Conservation (phyloP, 257 asterid genomes). For the Sherardia arvensis region DNA sequence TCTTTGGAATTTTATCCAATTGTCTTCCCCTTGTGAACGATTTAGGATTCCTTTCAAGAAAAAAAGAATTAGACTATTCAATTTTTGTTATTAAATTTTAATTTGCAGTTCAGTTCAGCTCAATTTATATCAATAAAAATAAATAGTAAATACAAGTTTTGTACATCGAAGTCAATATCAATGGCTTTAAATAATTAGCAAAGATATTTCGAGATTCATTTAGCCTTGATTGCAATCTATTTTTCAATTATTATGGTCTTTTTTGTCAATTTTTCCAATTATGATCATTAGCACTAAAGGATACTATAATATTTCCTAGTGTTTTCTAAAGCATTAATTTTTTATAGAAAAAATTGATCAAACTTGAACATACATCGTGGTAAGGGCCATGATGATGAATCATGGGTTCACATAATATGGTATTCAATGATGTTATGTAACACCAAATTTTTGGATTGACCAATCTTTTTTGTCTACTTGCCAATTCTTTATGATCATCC, state of each 20-base stretch:
- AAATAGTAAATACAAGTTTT: too few relatives aligned
- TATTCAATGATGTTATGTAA: slow-evolving; percentile 4
- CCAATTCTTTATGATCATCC: not conserved
- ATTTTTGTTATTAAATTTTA: too few relatives aligned
- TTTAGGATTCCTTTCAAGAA: too few relatives aligned
- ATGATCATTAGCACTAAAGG: slow-evolving; percentile 8
- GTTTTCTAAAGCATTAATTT: too few relatives aligned
- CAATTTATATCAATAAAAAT: too few relatives aligned
- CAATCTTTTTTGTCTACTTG: slow-evolving; percentile 2
- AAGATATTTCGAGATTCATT: not conserved
- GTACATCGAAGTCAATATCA: slow-evolving; percentile 1
- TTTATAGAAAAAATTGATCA: not conserved
- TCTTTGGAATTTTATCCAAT: not conserved
- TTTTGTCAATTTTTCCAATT: not conserved
- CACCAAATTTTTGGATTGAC: slow-evolving; percentile 13
- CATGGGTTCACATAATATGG: slow-evolving; percentile 15
- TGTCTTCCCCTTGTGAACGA: too few relatives aligned
- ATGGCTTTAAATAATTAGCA: not conserved
- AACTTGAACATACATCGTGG: not conserved
- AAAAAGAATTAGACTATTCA: too few relatives aligned
- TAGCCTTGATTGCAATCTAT: not conserved
- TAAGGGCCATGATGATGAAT: slow-evolving; percentile 9
- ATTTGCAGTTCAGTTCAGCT: too few relatives aligned
- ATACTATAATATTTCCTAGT: not conserved
- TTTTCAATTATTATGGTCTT: too few relatives aligned